phyloP scores from a whole-genome alignment of 371 early-diverging fungal genomes.

The Mucor mucedo region DNA sequence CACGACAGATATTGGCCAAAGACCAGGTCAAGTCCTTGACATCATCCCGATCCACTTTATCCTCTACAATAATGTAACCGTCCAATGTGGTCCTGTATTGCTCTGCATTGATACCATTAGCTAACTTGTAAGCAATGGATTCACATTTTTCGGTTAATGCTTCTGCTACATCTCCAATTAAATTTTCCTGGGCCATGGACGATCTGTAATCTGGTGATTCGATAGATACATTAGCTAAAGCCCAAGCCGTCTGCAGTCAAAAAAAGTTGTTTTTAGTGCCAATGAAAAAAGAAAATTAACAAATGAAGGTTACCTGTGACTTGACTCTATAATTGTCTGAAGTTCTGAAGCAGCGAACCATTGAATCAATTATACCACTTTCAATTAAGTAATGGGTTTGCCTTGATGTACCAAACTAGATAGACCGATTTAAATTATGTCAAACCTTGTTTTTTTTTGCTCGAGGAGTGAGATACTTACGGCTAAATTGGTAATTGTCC shows the following conservation, averaged over 20 bases:
- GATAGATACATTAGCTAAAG: constrained; percentile 28
- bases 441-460: not conserved
- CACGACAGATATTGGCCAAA: constrained; percentile 31
- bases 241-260: constrained; percentile 27
- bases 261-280: not conserved
- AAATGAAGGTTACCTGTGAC: constrained; percentile 21
- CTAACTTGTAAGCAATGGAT: constrained; percentile 9
- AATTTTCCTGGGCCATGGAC: constrained; percentile 15
- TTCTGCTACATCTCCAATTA: constrained; percentile 20
- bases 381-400: constrained; percentile 41
- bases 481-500: constrained; percentile 55
- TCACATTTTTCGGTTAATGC: constrained; percentile 15
- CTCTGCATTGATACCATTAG: not conserved
- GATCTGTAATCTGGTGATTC: constrained; percentile 30
- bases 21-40: constrained; percentile 31
- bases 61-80: constrained; percentile 7
- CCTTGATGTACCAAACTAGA: constrained; percentile 40
- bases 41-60: constrained; percentile 19
- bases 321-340: constrained; percentile 15
- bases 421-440: not conserved
- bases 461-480: constrained; percentile 20
- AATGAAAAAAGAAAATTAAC: not conserved
- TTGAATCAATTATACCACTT: constrained; percentile 36
- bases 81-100: not conserved
- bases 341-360: constrained; percentile 24